Conservation (phyloP, 495 filamentous ascomycete species). For the Trichoderma gamsii region DNA sequence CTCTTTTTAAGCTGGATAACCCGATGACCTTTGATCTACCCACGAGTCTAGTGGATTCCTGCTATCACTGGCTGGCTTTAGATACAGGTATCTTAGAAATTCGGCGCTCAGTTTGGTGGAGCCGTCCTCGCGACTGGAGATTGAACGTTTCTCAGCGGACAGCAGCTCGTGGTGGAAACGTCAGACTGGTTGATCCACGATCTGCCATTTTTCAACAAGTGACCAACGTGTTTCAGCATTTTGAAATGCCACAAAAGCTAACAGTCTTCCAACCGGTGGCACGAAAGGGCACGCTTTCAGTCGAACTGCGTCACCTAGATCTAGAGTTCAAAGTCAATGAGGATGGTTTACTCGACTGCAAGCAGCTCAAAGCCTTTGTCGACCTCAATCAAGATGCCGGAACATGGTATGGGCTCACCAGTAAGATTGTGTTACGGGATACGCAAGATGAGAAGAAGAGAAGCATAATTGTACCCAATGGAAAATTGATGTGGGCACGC, state of each 20-base stretch:
- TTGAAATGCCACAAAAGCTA: neutral
- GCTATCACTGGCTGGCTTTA: constrained; percentile 51
- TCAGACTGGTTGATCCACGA: neutral
- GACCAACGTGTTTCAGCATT: neutral
- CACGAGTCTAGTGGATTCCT: constrained; percentile 37
- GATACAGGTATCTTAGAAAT: constrained; percentile 26
- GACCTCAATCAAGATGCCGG: constrained; percentile 47
- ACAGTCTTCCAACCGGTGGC: neutral
- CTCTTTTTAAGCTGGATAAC: constrained; percentile 23
- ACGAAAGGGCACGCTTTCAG: neutral
- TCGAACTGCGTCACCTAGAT: constrained; percentile 26
- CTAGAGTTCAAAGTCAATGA: constrained; percentile 33
- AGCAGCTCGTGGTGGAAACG: neutral
- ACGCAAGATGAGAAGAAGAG: constrained; percentile 23
- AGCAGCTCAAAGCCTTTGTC: constrained; percentile 36
- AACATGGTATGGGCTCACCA: constrained; percentile 45
- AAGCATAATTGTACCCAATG: constrained; percentile 37
- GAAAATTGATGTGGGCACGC: constrained; percentile 15
- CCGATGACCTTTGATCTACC: constrained; percentile 44
- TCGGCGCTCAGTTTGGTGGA: constrained; percentile 10
- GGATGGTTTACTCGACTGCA: constrained; percentile 36
- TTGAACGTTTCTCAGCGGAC: neutral
- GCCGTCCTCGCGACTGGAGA: neutral
- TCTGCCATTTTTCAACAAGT: neutral
- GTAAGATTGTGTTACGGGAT: constrained; percentile 42